Percentiles rank a stretch among this genome's conserved stretches.
Evolutionary conservation across 257 asterid genomes (phyloP).

Genomic region (Solanum pennellii): DNA sequence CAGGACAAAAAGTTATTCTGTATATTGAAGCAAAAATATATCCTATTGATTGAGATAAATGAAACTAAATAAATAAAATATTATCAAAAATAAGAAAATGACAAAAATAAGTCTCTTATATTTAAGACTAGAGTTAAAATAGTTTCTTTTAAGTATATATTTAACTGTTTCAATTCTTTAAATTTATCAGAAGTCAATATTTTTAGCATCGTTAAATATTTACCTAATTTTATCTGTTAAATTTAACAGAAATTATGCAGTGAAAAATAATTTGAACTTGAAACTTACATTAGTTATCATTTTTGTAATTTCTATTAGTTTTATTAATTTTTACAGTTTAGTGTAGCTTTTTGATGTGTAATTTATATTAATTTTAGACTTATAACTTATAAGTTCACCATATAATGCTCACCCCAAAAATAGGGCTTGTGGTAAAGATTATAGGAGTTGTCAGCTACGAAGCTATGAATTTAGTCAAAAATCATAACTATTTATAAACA

Average conservation of each 20-base stretch:
- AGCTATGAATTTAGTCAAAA: no score
- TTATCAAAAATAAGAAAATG: background rate
- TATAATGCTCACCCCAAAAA: no score
- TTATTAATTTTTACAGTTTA: background rate
- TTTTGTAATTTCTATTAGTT: background rate
- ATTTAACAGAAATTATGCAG: background rate
- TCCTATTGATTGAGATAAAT: background rate
- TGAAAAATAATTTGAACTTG: background rate
- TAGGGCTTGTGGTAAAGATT: no score
- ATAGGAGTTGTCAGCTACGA: no score
- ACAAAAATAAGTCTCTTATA: background rate
- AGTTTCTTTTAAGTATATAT: background rate
- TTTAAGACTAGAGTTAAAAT: background rate
- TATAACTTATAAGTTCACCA: no score
- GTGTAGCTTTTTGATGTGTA: background rate
- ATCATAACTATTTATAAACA: no score
- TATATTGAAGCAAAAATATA: background rate
- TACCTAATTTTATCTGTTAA: background rate
- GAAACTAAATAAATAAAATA: background rate
- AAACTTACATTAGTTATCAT: background rate
- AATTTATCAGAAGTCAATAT: background rate
- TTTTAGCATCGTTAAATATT: background rate
- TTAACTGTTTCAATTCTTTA: background rate
- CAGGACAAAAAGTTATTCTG: background rate
- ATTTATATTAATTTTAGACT: background rate